Conservation (phyloP, 768 basidiomycete species). For the Boletus sp. region DNA sequence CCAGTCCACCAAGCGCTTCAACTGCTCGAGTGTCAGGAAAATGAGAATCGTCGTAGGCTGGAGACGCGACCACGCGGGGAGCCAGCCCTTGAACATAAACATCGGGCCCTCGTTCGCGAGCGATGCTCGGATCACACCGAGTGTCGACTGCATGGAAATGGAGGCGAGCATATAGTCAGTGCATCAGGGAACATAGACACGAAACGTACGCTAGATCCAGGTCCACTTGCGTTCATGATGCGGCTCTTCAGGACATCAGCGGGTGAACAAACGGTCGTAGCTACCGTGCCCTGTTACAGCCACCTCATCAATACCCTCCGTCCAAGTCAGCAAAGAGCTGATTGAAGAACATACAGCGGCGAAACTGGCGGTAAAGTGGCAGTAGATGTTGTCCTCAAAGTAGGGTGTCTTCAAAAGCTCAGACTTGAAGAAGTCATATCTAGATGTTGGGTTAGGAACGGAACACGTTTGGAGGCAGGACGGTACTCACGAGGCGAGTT, state of each 20-base stretch:
- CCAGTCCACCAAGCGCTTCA: constrained; percentile 70
- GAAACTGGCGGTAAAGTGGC: constrained; percentile 84
- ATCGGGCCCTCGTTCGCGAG: constrained; percentile 72
- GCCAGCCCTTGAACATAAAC: constrained; percentile 94
- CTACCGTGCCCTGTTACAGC: constrained; percentile 69
- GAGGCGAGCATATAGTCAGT: not conserved
- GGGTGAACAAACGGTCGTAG: constrained; percentile 85
- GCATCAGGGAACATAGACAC: not conserved
- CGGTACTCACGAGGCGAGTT: constrained; percentile 74
- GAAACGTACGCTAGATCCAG: constrained; percentile 64
- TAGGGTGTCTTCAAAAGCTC: constrained; percentile 68
- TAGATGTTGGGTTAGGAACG: constrained; percentile 22
- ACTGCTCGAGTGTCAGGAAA: constrained; percentile 79
- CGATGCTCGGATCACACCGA: constrained; percentile 64
- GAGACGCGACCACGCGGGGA: constrained; percentile 81
- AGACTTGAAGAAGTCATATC: constrained; percentile 90
- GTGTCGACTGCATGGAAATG: constrained; percentile 50
- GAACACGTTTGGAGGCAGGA: not conserved
- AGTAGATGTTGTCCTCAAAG: constrained; percentile 77
- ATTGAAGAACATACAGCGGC: constrained; percentile 56
- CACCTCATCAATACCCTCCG: not conserved
- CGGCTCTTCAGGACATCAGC: constrained; percentile 87
- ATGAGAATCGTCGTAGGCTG: constrained; percentile 88
- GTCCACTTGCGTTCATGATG: constrained; percentile 86
- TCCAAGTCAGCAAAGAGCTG: not conserved